A percentile compares a stretch with the other conserved stretches of the same genome.
These are phyloP conservation scores for Vararia minispora DNA, from an alignment of 768 basidiomycete genomes.

Conservation along the genomic window DNA sequence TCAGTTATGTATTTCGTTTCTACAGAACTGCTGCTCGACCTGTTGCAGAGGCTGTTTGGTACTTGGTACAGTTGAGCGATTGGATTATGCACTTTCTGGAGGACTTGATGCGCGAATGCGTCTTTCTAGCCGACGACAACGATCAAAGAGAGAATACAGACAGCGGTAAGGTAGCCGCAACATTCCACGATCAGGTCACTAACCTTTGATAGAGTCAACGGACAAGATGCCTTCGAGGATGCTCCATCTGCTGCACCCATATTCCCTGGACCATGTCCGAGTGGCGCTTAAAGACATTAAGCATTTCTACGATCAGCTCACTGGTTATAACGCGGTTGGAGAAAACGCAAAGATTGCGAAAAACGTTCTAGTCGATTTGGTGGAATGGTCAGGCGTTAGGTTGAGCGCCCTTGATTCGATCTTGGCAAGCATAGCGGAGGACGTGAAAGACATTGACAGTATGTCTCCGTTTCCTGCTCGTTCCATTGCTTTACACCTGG, in stretches of 20 bases:
- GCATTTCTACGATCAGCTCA: constrained; percentile 42
- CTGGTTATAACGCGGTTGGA: constrained; percentile 39
- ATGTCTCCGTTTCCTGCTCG: not conserved
- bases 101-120: constrained; percentile 44
- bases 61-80: constrained; percentile 46
- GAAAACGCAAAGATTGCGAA: constrained; percentile 58
- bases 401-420: constrained; percentile 38
- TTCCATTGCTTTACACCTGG: constrained; percentile 6
- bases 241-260: constrained; percentile 54
- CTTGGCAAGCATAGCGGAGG: constrained; percentile 28
- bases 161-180: constrained; percentile 4
- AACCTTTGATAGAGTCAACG: not conserved
- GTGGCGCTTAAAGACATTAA: constrained; percentile 45
- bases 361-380: constrained; percentile 47
- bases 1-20: constrained; percentile 17
- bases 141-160: constrained; percentile 5
- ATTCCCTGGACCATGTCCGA: constrained; percentile 39
- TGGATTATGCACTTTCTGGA: constrained; percentile 58
- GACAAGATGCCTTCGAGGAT: constrained; percentile 28
- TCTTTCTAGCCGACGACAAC: constrained; percentile 22
- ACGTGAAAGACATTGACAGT: constrained; percentile 18
- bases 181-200: not conserved
- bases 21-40: constrained; percentile 1
- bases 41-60: constrained; percentile 57
- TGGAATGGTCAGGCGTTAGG: constrained; percentile 57